Evolutionary conservation across 129 eudicot species (phyloP), one percentile per base, ranked within the genome.

Genomic region (Centaurea solstitialis): DNA sequence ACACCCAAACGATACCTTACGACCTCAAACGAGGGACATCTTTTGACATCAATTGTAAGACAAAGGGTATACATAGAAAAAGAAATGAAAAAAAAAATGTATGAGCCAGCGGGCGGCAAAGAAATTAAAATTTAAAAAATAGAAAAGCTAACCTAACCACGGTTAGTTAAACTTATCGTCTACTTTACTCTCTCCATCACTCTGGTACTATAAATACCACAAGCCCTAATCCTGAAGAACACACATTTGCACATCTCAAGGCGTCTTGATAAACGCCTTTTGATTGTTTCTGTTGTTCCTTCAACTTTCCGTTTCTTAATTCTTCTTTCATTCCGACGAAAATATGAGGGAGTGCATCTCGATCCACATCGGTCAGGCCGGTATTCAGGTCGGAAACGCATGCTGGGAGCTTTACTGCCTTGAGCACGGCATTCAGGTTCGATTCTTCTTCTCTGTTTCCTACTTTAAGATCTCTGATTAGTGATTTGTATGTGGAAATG

Each of bases 391-490:
- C 41, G 89, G 89, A 4, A 86, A 86, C 50, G 86, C 89, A 23
- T 86, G 89, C 81, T 86, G 89, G 89, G 88, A 85, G 45, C 88
- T 85, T 70, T 85, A 79, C 78, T 85, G 85, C 74, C 88, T 85
- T 28, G 88, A 86, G 75, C 89, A 86, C 18, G 86, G 89, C 70
- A 86, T 88, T 88, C 89, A 88, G 87, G 91, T 87, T 17, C 10
- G 6, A 7, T 7, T 75, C 24, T n/a, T 17, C 21, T 24, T 28
- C 39, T 17, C 39, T 24, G 0, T 9, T 35, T 53, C 10, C 0
- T 9, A 11, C 30, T 4, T 69, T 30, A 38, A 76, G 33, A 9
- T 33, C 9, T 7, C 30, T 26, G 9, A 28, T 33, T 4, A 41
- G 2, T 24, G 9, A 28, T 33, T 4, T 68, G 2, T 24, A 8